These are phyloP conservation scores for Monosporozyma aquatica DNA, from an alignment of 805 yeast species.

Conservation along the genomic window DNA sequence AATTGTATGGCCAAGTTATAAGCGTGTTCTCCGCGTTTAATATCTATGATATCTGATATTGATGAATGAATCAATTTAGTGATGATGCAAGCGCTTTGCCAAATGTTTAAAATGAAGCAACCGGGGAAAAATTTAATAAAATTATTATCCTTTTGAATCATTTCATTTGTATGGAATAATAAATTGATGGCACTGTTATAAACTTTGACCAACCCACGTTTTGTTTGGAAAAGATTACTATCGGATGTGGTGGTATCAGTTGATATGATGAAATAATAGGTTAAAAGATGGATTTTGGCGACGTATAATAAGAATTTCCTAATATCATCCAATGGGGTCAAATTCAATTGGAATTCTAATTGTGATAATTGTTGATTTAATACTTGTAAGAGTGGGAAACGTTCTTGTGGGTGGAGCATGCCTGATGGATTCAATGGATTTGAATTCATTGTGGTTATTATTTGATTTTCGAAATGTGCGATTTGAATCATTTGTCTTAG, in stretches of 20 bases:
- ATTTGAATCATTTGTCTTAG: slow-evolving; percentile 73
- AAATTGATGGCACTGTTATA: slow-evolving; percentile 73
- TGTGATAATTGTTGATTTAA: slow-evolving; percentile 67
- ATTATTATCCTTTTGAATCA: slow-evolving; percentile 48
- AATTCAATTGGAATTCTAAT: slow-evolving; percentile 40
- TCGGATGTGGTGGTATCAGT: neutral
- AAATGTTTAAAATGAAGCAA: slow-evolving; percentile 67
- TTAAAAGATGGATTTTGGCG: slow-evolving; percentile 70
- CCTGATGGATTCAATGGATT: slow-evolving; percentile 61
- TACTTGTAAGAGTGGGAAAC: slow-evolving; percentile 65
- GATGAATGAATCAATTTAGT: slow-evolving; percentile 73
- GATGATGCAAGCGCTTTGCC: slow-evolving; percentile 88
- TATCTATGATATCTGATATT: slow-evolving; percentile 55
- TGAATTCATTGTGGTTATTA: slow-evolving; percentile 65
- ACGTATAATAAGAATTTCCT: slow-evolving; percentile 60
- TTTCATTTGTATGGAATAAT: slow-evolving; percentile 54
- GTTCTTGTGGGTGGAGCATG: slow-evolving; percentile 56
- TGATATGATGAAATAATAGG: slow-evolving; percentile 68
- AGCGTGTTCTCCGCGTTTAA: slow-evolving; percentile 59
- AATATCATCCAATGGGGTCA: slow-evolving; percentile 45
- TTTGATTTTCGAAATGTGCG: slow-evolving; percentile 78
- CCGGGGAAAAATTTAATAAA: slow-evolving; percentile 77
- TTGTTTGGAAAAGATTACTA: slow-evolving; percentile 52
- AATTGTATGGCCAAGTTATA: slow-evolving; percentile 59
- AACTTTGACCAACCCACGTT: slow-evolving; percentile 63